These are phyloP conservation scores for Myxozyma nipponensis DNA, from an alignment of 805 yeast genomes.

Conservation along the genomic window DNA sequence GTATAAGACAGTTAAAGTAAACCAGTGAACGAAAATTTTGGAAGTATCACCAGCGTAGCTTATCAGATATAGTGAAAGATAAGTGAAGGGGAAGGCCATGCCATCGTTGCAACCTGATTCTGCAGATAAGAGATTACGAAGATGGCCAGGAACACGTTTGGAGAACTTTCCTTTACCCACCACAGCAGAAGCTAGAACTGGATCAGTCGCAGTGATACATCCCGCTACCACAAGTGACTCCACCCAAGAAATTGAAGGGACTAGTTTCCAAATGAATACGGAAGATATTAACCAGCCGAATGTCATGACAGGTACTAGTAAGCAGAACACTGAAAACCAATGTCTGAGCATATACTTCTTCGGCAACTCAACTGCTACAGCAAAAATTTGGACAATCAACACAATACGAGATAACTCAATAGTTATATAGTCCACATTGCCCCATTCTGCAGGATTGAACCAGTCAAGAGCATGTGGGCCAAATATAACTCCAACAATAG, in stretches of 20 bases:
- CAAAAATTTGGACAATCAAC: conserved; percentile 82
- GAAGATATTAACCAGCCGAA: conserved; percentile 84
- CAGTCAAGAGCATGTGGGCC: conserved; percentile 84
- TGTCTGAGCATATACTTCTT: conserved; percentile 82
- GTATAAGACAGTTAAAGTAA: conserved; percentile 68
- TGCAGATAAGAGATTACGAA: conserved; percentile 75
- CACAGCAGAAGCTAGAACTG: conserved; percentile 90
- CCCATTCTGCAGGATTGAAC: conserved; percentile 84
- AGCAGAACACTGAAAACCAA: conserved; percentile 69
- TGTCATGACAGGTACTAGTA: conserved; percentile 85
- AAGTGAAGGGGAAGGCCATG: conserved; percentile 89
- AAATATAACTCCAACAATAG: conserved; percentile 76
- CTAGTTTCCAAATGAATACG: conserved; percentile 68
- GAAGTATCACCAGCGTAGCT: conserved; percentile 61
- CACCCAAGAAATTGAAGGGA: conserved; percentile 68
- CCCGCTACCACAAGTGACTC: conserved; percentile 75
- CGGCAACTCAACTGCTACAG: conserved; percentile 92
- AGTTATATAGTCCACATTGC: conserved; percentile 75
- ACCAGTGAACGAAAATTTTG: conserved; percentile 75
- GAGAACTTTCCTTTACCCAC: conserved; percentile 94
- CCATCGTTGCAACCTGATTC: conserved; percentile 93
- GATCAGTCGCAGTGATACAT: conserved; percentile 93
- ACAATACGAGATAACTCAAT: conserved; percentile 80
- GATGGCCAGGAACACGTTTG: conserved; percentile 86
- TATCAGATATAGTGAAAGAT: conserved; percentile 62